A percentile compares a stretch with the other conserved stretches of the same genome.
phyloP scores from a whole-genome alignment of 768 basidiomycete species.

The Collybia mongolica region DNA sequence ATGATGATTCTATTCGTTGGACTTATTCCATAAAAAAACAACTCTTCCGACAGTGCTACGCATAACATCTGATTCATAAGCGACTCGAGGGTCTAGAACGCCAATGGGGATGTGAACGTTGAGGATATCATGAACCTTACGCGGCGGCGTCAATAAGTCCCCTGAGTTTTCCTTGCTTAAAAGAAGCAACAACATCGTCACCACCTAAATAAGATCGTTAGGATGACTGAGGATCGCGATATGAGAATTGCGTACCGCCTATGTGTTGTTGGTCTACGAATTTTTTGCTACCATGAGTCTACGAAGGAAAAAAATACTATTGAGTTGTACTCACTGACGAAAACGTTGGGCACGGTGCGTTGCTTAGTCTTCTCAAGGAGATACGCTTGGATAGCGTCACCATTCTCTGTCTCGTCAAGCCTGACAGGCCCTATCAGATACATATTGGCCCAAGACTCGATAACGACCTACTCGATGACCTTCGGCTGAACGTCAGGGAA shows the following conservation, averaged over 20 bases:
- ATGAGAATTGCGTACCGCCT: conserved; percentile 40
- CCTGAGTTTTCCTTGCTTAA: conserved; percentile 27
- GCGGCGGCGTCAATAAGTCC: conserved; percentile 24
- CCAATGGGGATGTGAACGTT: background rate
- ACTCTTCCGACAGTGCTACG: too few species aligned
- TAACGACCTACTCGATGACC: conserved; percentile 45
- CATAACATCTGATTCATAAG: too few species aligned
- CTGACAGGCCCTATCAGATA: conserved; percentile 26
- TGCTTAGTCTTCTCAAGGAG: conserved; percentile 63
- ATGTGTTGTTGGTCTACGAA: conserved; percentile 48
- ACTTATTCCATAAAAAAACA: too few species aligned
- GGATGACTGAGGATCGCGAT: background rate
- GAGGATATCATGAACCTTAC: conserved; percentile 19
- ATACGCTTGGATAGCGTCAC: conserved; percentile 63
- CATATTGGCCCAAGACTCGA: background rate
- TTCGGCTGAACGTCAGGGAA: conserved; percentile 35
- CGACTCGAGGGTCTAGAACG: too few species aligned
- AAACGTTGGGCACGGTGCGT: conserved; percentile 74
- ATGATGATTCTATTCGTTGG: too few species aligned
- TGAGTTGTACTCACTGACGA: conserved; percentile 54
- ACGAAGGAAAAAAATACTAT: background rate
- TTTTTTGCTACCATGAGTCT: background rate
- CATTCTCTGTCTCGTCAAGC: conserved; percentile 60
- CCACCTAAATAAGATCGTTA: conserved; percentile 26
- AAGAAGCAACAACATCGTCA: conserved; percentile 32